phyloP scores from a whole-genome alignment of 108 stramenopile species.

The Hondaea fermentalgiana region DNA sequence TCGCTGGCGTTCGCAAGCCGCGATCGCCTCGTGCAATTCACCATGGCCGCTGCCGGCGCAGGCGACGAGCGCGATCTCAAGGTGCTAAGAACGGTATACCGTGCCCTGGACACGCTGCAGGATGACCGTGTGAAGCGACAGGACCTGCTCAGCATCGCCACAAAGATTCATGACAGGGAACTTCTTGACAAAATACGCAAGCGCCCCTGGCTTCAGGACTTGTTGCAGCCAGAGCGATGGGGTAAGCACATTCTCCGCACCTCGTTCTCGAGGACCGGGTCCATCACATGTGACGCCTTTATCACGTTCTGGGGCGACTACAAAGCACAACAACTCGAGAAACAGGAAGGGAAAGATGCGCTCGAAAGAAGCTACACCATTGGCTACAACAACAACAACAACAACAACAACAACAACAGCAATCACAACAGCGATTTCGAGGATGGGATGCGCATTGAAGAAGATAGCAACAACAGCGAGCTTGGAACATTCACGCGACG shows the following conservation, averaged over 20 bases:
- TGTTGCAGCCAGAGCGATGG: slow-evolving; percentile 10
- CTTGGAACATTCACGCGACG: neutral
- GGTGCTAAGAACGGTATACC: neutral
- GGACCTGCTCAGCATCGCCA: neutral
- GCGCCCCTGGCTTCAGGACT: neutral
- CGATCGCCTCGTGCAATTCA: no score
- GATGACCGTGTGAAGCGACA: slow-evolving; percentile 3
- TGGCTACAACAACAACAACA: no score
- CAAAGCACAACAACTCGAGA: neutral
- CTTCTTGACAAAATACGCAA: neutral
- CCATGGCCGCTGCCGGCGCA: neutral
- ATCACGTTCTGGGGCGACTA: neutral
- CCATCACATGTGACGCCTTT: neutral
- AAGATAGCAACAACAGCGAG: neutral
- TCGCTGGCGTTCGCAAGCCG: no score
- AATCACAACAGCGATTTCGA: no score
- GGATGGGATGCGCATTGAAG: neutral
- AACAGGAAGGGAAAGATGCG: no score
- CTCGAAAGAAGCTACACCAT: no score
- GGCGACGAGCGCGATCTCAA: neutral
- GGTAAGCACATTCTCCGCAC: neutral
- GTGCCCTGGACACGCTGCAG: neutral
- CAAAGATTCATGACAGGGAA: neutral
- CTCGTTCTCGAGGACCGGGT: neutral
- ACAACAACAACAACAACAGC: no score